A percentile compares a stretch with the other conserved stretches of the same genome.
Evolutionary conservation across 2,329 filamentous ascomycete genomes (phyloP).

Genomic region (Aspergillus spinulosporus): DNA sequence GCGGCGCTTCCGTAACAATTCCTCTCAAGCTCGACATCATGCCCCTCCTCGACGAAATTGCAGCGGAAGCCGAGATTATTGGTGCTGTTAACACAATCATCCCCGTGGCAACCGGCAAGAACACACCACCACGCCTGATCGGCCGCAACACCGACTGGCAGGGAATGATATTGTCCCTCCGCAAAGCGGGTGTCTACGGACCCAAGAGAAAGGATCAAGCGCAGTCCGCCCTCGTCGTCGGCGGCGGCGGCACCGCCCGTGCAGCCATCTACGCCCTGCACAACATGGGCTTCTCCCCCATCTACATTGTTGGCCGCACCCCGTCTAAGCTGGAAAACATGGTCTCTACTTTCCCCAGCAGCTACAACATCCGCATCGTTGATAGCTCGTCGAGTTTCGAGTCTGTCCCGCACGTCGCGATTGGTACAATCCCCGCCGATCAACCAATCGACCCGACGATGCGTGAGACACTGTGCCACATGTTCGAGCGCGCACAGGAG

Average conservation of each 20-base stretch:
- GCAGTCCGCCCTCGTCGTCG: constrained; percentile 73
- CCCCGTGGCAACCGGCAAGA: constrained; percentile 52
- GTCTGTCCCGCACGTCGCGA: constrained; percentile 66
- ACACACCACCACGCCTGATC: constrained; percentile 56
- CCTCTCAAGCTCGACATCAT: constrained; percentile 91
- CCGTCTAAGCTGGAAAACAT: constrained; percentile 67
- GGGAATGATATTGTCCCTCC: constrained; percentile 82
- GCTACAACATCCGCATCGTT: constrained; percentile 70
- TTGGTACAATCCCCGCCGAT: constrained; percentile 90
- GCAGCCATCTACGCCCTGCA: constrained; percentile 88
- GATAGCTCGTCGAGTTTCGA: constrained; percentile 55
- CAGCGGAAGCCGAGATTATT: constrained; percentile 75
- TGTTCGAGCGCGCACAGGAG: constrained; percentile 53
- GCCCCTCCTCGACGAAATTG: constrained; percentile 74
- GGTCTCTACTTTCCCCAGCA: constrained; percentile 68
- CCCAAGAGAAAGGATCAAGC: constrained; percentile 31
- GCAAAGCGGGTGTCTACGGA: constrained; percentile 62
- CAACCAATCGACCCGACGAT: constrained; percentile 73
- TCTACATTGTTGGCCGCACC: constrained; percentile 83
- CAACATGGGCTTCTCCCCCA: constrained; percentile 76
- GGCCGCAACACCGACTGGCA: constrained; percentile 96
- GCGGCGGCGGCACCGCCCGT: constrained; percentile 86
- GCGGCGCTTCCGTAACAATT: constrained; percentile 93
- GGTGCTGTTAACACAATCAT: constrained; percentile 95
- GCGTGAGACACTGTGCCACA: constrained; percentile 60